Percentiles rank a stretch among this genome's conserved stretches.
These are phyloP conservation scores for Blastobotrys proliferans DNA, from an alignment of 1,139 yeast species.

Conservation along the genomic window DNA sequence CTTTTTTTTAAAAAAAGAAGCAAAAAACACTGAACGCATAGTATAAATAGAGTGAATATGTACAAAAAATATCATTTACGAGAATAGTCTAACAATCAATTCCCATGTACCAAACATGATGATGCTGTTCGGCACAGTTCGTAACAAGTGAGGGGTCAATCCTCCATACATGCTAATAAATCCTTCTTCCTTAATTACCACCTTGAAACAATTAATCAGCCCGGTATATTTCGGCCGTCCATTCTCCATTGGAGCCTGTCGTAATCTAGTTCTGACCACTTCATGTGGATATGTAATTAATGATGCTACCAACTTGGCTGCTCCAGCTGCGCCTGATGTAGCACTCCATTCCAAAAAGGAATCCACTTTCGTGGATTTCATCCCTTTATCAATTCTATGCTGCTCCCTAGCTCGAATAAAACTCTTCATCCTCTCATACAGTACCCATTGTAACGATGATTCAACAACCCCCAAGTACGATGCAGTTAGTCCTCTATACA, in stretches of 20 bases:
- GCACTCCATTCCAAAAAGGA: conserved; percentile 86
- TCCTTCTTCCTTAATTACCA: conserved; percentile 88
- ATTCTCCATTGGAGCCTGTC: conserved; percentile 85
- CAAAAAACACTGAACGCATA: neutral
- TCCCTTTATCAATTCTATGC: conserved; percentile 40
- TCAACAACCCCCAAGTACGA: conserved; percentile 93
- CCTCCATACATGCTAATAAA: conserved; percentile 94
- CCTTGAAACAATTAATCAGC: conserved; percentile 75
- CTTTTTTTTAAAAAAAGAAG: too few species aligned
- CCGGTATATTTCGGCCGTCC: conserved; percentile 90
- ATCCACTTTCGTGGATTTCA: conserved; percentile 50
- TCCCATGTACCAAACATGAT: conserved; percentile 99
- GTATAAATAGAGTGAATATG: neutral
- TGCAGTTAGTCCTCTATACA: conserved; percentile 88
- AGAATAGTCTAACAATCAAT: conserved; percentile 56
- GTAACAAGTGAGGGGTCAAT: conserved; percentile 87
- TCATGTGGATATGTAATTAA: conserved; percentile 95
- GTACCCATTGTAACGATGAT: conserved; percentile 92
- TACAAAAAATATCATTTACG: conserved; percentile 2
- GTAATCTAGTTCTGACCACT: conserved; percentile 88
- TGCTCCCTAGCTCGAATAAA: conserved; percentile 56
- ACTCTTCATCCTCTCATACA: conserved; percentile 90
- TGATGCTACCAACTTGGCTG: conserved; percentile 91
- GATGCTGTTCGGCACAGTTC: conserved; percentile 97
- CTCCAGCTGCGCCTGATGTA: conserved; percentile 96